These are phyloP conservation scores for Withania somnifera DNA, from an alignment of 305 asterid species.

Conservation along the genomic window DNA sequence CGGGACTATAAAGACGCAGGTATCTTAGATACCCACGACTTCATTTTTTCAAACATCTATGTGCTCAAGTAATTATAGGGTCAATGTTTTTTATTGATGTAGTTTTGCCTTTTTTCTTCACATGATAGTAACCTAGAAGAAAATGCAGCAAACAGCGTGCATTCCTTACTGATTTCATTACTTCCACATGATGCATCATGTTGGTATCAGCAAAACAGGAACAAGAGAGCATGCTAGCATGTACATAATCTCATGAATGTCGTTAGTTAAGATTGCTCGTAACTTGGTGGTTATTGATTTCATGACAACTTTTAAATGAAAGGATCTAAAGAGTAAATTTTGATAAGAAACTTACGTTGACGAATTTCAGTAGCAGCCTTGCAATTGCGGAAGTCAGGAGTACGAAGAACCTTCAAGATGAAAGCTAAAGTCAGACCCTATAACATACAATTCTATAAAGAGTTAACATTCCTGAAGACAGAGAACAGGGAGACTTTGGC, in stretches of 20 bases:
- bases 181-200: neutral
- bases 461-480: neutral
- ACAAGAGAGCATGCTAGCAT: neutral
- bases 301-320: neutral
- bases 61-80: no score
- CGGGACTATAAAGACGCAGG: no score
- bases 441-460: neutral
- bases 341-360: slow-evolving; percentile 29
- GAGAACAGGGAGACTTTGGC: neutral
- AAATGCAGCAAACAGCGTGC: neutral
- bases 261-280: neutral
- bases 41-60: no score
- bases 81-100: no score
- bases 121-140: neutral
- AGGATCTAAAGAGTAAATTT: neutral
- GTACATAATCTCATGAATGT: neutral
- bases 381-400: slow-evolving; percentile 75
- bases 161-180: neutral
- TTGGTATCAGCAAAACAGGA: neutral
- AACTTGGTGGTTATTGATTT: neutral
- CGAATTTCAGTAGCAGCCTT: slow-evolving; percentile 73
- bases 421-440: slow-evolving; percentile 1
- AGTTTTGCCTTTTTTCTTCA: no score
- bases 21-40: no score
- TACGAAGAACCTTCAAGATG: slow-evolving; percentile 64